Percentiles rank a stretch among this genome's conserved stretches.
These are phyloP conservation scores for Cyberlindnera galapagoensis DNA, from an alignment of 805 yeast genomes.

Conservation along the genomic window DNA sequence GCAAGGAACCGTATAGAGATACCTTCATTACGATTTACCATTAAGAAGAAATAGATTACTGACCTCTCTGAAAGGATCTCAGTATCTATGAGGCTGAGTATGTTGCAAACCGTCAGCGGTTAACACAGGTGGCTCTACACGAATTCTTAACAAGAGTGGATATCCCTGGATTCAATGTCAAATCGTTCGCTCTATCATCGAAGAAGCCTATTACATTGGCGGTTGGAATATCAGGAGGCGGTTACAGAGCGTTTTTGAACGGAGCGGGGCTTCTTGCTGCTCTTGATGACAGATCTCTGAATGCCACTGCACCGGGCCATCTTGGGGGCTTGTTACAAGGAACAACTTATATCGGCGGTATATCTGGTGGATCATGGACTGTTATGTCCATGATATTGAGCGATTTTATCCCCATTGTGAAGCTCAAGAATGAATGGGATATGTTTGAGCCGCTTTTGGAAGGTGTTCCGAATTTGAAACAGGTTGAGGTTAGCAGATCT, in stretches of 20 bases:
- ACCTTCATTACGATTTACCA: not conserved
- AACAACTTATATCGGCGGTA: constrained; percentile 65
- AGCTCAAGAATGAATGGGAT: constrained; percentile 34
- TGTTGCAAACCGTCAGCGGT: constrained; percentile 24
- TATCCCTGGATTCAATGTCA: constrained; percentile 30
- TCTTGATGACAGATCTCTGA: constrained; percentile 62
- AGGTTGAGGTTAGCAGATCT: constrained; percentile 24
- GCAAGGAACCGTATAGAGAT: constrained; percentile 11
- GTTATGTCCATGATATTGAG: constrained; percentile 33
- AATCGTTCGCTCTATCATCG: constrained; percentile 17
- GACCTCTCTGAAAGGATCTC: constrained; percentile 5
- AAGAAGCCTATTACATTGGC: constrained; percentile 39
- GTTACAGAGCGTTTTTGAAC: constrained; percentile 79
- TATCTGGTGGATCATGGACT: constrained; percentile 85
- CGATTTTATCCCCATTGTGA: constrained; percentile 33
- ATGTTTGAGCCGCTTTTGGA: constrained; percentile 41
- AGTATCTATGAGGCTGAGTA: constrained; percentile 21
- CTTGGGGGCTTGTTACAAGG: constrained; percentile 72
- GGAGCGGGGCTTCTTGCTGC: constrained; percentile 86
- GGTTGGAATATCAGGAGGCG: constrained; percentile 76
- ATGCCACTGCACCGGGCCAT: constrained; percentile 44
- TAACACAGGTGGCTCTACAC: constrained; percentile 26
- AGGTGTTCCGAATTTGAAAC: constrained; percentile 52
- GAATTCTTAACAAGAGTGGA: constrained; percentile 26
- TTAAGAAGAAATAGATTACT: not conserved